phyloP scores from a whole-genome alignment of 192 early-diverging fungal genomes.

The Powellomyces hirtus region DNA sequence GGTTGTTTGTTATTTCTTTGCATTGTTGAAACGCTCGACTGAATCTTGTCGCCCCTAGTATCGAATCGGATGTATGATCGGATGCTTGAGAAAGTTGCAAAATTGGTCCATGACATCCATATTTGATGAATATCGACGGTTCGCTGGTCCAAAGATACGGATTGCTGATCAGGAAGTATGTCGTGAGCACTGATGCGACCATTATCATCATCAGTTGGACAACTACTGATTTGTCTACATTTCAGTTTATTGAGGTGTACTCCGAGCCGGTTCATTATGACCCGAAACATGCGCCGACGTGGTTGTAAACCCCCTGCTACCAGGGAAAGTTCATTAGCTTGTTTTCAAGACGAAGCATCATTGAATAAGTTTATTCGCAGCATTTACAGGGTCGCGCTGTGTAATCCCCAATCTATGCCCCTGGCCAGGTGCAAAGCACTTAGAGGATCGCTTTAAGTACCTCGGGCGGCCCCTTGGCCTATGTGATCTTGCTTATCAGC shows the following conservation, averaged over 20 bases:
- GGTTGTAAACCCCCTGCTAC: conserved; percentile 26
- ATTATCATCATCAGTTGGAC: background rate
- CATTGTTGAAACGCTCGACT: background rate
- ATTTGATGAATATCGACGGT: conserved; percentile 96
- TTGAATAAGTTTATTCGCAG: too few relatives aligned
- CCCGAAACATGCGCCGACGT: conserved; percentile 28
- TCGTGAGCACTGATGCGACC: background rate
- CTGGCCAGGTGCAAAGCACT: too few relatives aligned
- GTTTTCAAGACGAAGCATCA: too few relatives aligned
- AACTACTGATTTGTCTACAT: background rate
- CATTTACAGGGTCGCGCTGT: too few relatives aligned
- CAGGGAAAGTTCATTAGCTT: too few relatives aligned
- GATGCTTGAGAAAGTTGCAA: conserved; percentile 90
- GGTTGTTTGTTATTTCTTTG: background rate
- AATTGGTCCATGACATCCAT: conserved; percentile 95
- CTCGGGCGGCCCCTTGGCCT: too few relatives aligned
- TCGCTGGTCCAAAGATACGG: conserved; percentile 82
- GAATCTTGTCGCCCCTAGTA: conserved; percentile 51
- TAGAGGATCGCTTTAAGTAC: too few relatives aligned
- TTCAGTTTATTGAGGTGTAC: conserved; percentile 48
- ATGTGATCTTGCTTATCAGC: too few relatives aligned
- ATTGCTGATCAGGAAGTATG: conserved; percentile 91
- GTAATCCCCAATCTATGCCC: too few relatives aligned
- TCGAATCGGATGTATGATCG: conserved; percentile 94
- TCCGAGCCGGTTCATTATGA: conserved; percentile 34